Evolutionary conservation across 306 rosid genomes (phyloP), one percentile per base, ranked within the genome.

Genomic region (Luffa acutangula): DNA sequence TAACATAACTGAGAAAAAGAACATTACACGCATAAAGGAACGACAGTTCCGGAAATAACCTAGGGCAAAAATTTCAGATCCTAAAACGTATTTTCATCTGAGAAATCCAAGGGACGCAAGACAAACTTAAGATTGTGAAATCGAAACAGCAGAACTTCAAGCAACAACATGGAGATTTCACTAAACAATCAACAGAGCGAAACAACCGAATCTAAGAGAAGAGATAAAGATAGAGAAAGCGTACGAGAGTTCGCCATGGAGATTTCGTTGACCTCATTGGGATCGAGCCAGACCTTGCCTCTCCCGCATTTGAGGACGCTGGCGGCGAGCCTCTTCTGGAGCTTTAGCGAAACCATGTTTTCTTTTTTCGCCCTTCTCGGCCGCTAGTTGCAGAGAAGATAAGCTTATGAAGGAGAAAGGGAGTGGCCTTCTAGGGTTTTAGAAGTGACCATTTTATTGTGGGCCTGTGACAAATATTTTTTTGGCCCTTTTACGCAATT

Each of bases 201-300:
- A 71, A 46, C 58, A 18, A 75, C 3, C 75, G 18, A 43, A 70
- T 67, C 52, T 43, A 1, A 11, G 12, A 1, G 5, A 20, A 18
- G 4, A 46, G 31, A 43, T 1, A 33, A n/a, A 21, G 78, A 48
- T 5, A 14, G 31, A 43, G 52, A 43, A 66, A 57, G 36, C 87
- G 11, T 85, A 93, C 96, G 97, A 66, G 98, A 94, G 80, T 94
- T 94, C 46, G 97, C 98, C 97, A 94, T 94, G 87, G 98, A 94
- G 86, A 94, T 94, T 81, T 94, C 98, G 45, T 86, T 94, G 82
- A 65, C 86, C 84, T 94, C 98, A 86, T 94, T 94, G 10, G 98
- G 98, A 81, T 94, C 98, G 5, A 94, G 97, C 98, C 98, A 94
- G 17, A 94, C 96, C 84, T 94, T 94, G 80, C 98, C 98, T 25